Percentiles rank a stretch among this genome's conserved stretches.
phyloP scores from a whole-genome alignment of 768 basidiomycete species.

The Suillus spraguei region DNA sequence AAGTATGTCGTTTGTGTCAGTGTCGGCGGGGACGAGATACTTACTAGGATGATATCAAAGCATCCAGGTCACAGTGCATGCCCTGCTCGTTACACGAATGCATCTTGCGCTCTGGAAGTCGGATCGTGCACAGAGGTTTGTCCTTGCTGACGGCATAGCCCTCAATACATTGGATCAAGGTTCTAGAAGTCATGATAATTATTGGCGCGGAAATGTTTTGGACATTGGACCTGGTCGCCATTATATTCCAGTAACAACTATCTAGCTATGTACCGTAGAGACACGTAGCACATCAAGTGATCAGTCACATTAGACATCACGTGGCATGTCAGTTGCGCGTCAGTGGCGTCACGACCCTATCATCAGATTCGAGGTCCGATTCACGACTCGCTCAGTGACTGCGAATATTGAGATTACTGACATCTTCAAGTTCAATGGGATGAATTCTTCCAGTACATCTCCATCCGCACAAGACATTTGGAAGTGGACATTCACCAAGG shows the following conservation, averaged over 20 bases:
- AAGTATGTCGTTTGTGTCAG: conserved; percentile 4
- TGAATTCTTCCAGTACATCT: conserved; percentile 3
- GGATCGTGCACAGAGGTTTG: neutral
- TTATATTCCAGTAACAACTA: neutral
- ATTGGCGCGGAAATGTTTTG: neutral
- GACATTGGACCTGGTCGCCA: neutral
- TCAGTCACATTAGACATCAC: neutral
- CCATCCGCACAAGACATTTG: conserved; percentile 28
- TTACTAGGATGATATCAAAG: neutral
- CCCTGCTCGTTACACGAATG: conserved; percentile 10
- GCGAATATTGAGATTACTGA: neutral
- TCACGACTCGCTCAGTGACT: neutral
- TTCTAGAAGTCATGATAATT: neutral
- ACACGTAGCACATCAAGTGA: neutral
- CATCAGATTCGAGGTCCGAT: neutral
- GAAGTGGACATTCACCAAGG: conserved; percentile 59
- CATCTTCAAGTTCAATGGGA: neutral
- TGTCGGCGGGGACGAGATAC: neutral
- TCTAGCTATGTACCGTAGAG: neutral
- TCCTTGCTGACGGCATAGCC: neutral
- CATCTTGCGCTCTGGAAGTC: conserved; percentile 11
- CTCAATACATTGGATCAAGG: neutral
- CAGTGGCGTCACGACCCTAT: neutral
- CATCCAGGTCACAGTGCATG: conserved; percentile 7
- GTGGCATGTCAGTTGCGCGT: neutral